A percentile compares a stretch with the other conserved stretches of the same genome.
phyloP scores from a whole-genome alignment of 768 basidiomycete species.

The Postia placenta region DNA sequence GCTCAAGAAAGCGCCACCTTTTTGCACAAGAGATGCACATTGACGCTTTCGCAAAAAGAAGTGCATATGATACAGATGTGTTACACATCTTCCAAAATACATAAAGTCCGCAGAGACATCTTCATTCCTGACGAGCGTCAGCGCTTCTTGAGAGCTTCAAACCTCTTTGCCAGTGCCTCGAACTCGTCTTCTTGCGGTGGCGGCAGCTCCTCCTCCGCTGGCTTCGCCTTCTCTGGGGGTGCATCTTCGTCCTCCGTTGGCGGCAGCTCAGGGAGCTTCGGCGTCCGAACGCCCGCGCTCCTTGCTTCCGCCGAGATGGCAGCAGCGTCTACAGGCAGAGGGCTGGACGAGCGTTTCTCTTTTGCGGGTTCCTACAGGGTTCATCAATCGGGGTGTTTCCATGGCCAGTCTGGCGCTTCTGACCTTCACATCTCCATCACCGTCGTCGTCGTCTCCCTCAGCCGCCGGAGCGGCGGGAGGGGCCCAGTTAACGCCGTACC shows the following conservation, averaged over 20 bases:
- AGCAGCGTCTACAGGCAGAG: slow-evolving; percentile 16
- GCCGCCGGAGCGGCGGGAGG: slow-evolving; percentile 27
- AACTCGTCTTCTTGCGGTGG: slow-evolving; percentile 58
- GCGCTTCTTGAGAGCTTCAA: slow-evolving; percentile 83
- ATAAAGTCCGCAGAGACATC: too few relatives aligned
- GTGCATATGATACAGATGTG: too few relatives aligned
- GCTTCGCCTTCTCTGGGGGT: slow-evolving; percentile 22
- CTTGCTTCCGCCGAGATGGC: slow-evolving; percentile 24
- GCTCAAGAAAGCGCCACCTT: too few relatives aligned
- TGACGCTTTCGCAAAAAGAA: too few relatives aligned
- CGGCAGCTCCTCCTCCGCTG: slow-evolving; percentile 42
- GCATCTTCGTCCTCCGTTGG: slow-evolving; percentile 40
- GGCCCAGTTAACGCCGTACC: slow-evolving; percentile 71
- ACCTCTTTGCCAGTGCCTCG: slow-evolving; percentile 69
- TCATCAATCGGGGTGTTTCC: not conserved
- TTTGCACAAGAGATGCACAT: too few relatives aligned
- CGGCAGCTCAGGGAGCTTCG: slow-evolving; percentile 46
- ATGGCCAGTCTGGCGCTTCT: too few relatives aligned
- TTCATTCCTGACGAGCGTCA: too few relatives aligned
- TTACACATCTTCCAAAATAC: too few relatives aligned
- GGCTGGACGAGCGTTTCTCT: slow-evolving; percentile 3
- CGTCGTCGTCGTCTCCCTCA: slow-evolving; percentile 20
- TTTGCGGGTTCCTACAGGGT: slow-evolving; percentile 6
- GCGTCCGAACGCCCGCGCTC: slow-evolving; percentile 27
- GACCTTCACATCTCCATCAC: slow-evolving; percentile 25